These are phyloP conservation scores for Apocynum venetum DNA, from an alignment of 257 asterid genomes.

Conservation along the genomic window DNA sequence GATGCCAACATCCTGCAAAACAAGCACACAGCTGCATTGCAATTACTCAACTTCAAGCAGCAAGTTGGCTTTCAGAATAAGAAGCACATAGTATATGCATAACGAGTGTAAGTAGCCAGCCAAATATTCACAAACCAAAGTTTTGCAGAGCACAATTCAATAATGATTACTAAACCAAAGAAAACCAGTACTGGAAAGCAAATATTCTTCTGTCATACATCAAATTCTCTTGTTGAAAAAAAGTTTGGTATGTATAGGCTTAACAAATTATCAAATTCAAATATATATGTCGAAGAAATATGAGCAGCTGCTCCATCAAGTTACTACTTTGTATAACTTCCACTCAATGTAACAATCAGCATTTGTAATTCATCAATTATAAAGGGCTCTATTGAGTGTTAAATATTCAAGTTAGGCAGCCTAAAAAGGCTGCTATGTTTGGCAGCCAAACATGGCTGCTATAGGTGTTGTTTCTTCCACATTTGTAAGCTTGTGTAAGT, in stretches of 20 bases:
- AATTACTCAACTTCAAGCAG: slow-evolving; percentile 11
- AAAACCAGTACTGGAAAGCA: neutral
- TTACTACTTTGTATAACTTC: neutral
- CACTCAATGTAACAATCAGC: neutral
- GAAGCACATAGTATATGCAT: neutral
- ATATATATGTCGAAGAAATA: neutral
- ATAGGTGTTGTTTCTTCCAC: no score
- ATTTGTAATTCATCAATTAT: neutral
- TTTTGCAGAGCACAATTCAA: neutral
- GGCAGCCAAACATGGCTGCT: no score
- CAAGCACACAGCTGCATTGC: neutral
- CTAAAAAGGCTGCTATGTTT: no score
- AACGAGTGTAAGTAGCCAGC: neutral
- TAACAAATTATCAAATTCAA: neutral
- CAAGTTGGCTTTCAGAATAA: neutral
- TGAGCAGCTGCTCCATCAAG: neutral
- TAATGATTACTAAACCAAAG: neutral
- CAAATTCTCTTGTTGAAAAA: neutral
- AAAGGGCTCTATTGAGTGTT: no score
- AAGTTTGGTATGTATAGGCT: neutral
- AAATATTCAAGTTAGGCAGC: no score
- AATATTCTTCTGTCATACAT: neutral
- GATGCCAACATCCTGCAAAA: slow-evolving; percentile 64
- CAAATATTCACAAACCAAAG: slow-evolving; percentile 1
- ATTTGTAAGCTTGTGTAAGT: no score